Base-by-base conservation (phyloP, 208 protist genomes). In the Herpetomonas samuelpessoai region DNA sequence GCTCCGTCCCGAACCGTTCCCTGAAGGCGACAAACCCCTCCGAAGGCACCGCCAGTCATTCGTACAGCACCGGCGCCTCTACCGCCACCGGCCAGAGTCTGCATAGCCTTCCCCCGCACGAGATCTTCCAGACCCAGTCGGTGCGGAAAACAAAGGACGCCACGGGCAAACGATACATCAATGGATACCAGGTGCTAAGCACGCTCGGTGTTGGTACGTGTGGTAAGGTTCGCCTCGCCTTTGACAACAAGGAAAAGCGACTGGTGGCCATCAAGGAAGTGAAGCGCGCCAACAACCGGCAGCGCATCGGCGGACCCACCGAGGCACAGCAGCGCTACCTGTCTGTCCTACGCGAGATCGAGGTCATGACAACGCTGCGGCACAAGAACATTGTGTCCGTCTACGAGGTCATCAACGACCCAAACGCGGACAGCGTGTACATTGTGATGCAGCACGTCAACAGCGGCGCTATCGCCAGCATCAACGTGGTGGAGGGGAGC, bases 361-460 rank as follows among this genome's bases (percentile, higher is more conserved):
- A 93, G n/a, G 91, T 98, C 46, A 82, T 98, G 81, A 97, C 97
- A 64, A 97, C 96, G 58, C 58, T 98, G 24, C 57, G 89, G 21
- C 96, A 98, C 63, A 81, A 81, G 16, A 97, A 97, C 71, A 82
- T 98, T 51, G 90, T 98, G 7, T 63, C 75, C 41, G 52, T 97
- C 16, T 91, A 85, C 55, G 93, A 98, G 62, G 91, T 97, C 18
- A 97, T 98, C 50, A 90, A 98, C 52, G 96, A 98, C 67, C 87
- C 83, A 1, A 48, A 53, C 18, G 64, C 69, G 24, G 82, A 92
- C 31, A 84, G 76, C 39, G 44, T 97, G 25, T 96, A 91, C 54
- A 54, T 96, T n/a, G 91, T 96, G 21, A 87, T 95, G 73, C 83
- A 94, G 69, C 95, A 93, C 55, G 65, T 79, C 35, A 48, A 76